Base-by-base conservation (phyloP, 257 asterid species). In the Gardenia jasminoides region DNA sequence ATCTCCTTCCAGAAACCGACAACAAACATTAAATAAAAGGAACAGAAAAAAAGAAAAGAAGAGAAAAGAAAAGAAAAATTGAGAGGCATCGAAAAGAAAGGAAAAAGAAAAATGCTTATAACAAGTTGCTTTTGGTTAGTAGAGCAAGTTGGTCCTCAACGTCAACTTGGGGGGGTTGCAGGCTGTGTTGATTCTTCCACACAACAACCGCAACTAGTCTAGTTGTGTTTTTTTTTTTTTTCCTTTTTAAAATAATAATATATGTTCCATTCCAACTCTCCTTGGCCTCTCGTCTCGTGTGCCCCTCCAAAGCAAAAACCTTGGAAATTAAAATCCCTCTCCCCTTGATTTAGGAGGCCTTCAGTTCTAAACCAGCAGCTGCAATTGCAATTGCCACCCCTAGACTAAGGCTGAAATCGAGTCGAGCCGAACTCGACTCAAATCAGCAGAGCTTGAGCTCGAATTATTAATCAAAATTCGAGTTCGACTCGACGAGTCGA, bases 41-140 rank as follows among this genome's bases (percentile, higher is more conserved):
- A 24, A 81, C 33, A 15, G 46, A 70, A 67, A 30, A 39, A 19
- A 28, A 73, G 68, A 43, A 33, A 72, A 50, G 58, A 26, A 26
- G 74, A 47, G 64, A 19, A 36, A 64, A 72, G 17, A 67, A 48
- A 52, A 59, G 24, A 24, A 70, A 50, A 70, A 50, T 30, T 24
- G 39, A 28, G 39, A 64, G 71, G 46, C 47, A 47, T 44, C n/a
- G 58, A 70, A 50, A 74, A 83, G 6, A 70, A 36, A 47, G 30
- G 54, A 36, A 70, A 50, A 74, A 83, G 6, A 70, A 36, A 47
- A 36, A 62, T 31, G 36, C 46, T 50, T 0, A 36, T 36, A 56
- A 22, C 92, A 88, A 86, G 79, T 88, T 82, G 90, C 31, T 52
- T 83, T 82, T 73, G 44, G 80, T 82, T 44, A 67, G 85, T 26